Percentiles rank a stretch among this genome's conserved stretches.
Evolutionary conservation across 1,139 yeast species (phyloP).

Genomic region (Nakaseomyces uthaithaninus): DNA sequence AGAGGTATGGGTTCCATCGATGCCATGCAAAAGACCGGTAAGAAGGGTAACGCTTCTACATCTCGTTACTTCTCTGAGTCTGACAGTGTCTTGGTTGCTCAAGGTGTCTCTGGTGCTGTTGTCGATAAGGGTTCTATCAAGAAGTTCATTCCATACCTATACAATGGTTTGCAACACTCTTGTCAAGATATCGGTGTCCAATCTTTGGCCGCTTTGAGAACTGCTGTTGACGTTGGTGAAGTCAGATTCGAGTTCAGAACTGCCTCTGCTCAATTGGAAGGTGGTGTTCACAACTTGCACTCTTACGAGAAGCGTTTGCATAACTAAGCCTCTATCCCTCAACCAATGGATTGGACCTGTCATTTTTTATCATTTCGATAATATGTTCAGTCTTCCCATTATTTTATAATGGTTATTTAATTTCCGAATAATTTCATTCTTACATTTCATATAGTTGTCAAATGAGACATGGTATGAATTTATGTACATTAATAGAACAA

Average conservation of each 20-base stretch:
- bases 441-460: too few relatives aligned
- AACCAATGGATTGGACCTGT: too few relatives aligned
- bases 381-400: too few relatives aligned
- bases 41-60: conserved; percentile 91
- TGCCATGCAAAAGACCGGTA: conserved; percentile 92
- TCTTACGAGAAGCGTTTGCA: conserved; percentile 96
- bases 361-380: too few relatives aligned
- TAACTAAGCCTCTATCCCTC: conserved; percentile 51
- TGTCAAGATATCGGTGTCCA: conserved; percentile 93
- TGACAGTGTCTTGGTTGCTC: conserved; percentile 94
- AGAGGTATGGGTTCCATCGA: conserved; percentile 99
- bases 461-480: too few relatives aligned
- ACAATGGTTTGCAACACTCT: conserved; percentile 95
- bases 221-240: conserved; percentile 53
- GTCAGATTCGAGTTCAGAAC: conserved; percentile 97
- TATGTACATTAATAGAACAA: too few relatives aligned
- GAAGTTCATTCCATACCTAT: conserved; percentile 89
- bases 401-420: too few relatives aligned
- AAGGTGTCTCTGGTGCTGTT: conserved; percentile 97
- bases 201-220: conserved; percentile 58
- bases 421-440: too few relatives aligned
- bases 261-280: conserved; percentile 97
- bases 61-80: conserved; percentile 96
- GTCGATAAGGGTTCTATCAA: conserved; percentile 93
- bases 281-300: conserved; percentile 95